phyloP scores from a whole-genome alignment of 148 eudicot genomes.

The Rhododendron mucronatum region DNA sequence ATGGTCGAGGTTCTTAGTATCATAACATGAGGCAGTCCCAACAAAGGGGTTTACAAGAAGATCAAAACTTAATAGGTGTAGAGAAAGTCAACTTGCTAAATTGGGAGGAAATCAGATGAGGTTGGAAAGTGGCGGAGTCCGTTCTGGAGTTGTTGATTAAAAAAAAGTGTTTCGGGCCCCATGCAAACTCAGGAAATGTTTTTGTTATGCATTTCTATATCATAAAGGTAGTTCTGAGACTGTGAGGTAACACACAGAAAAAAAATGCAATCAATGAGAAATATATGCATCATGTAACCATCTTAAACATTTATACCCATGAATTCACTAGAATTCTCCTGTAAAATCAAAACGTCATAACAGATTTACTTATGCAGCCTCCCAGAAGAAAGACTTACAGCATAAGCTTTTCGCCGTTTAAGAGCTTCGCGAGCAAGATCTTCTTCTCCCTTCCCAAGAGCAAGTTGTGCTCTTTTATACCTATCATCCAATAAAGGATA shows the following conservation, averaged over 20 bases:
- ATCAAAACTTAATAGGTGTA: not conserved
- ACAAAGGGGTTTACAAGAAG: not conserved
- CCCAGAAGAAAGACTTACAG: slow-evolving; percentile 48
- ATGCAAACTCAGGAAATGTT: not conserved
- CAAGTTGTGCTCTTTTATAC: slow-evolving; percentile 92
- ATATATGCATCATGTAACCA: not conserved
- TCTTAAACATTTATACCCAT: not conserved
- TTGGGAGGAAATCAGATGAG: not conserved
- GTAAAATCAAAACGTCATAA: not conserved
- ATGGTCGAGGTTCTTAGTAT: not conserved
- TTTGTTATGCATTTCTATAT: not conserved
- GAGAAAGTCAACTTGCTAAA: not conserved
- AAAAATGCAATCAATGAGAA: not conserved
- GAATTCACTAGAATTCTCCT: not conserved
- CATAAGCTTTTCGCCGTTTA: slow-evolving; percentile 87
- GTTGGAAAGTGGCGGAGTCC: not conserved
- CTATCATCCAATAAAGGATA: slow-evolving; percentile 33
- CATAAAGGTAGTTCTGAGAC: not conserved
- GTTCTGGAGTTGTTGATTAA: not conserved
- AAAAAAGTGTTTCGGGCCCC: not conserved
- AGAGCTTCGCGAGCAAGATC: slow-evolving; percentile 99
- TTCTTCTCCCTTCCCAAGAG: slow-evolving; percentile 90
- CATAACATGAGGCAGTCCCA: not conserved
- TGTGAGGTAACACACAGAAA: not conserved
- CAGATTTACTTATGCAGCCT: not conserved